A percentile compares a stretch with the other conserved stretches of the same genome.
These are phyloP conservation scores for Cryoendolithus antarcticus DNA, from an alignment of 2,329 filamentous ascomycete genomes.

Conservation along the genomic window DNA sequence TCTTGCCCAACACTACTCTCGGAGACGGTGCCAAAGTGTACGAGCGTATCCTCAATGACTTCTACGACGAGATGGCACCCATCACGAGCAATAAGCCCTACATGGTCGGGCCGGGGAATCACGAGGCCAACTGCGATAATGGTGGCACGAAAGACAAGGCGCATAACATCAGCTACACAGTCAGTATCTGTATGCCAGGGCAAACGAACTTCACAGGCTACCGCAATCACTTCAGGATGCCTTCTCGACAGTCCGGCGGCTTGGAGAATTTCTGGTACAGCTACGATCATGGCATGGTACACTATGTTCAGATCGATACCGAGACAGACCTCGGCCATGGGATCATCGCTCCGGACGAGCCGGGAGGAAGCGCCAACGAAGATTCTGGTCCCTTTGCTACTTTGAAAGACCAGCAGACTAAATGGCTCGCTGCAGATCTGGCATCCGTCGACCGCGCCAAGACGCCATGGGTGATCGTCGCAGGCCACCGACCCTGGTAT, in stretches of 20 bases:
- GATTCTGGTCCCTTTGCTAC: slow-evolving; percentile 37
- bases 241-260: slow-evolving; percentile 35
- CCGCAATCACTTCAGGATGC: slow-evolving; percentile 41
- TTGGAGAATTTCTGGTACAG: slow-evolving; percentile 42
- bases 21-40: slow-evolving; percentile 39
- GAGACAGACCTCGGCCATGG: slow-evolving; percentile 40
- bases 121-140: slow-evolving; percentile 36
- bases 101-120: slow-evolving; percentile 41
- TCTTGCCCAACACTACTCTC: slow-evolving; percentile 18
- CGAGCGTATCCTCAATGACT: slow-evolving; percentile 44
- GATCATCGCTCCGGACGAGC: slow-evolving; percentile 31
- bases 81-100: slow-evolving; percentile 35
- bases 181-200: slow-evolving; percentile 36
- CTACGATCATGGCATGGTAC: slow-evolving; percentile 41
- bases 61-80: slow-evolving; percentile 40
- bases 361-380: slow-evolving; percentile 27
- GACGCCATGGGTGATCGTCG: slow-evolving; percentile 39
- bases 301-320: slow-evolving; percentile 36
- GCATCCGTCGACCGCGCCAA: slow-evolving; percentile 32
- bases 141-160: slow-evolving; percentile 30
- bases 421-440: slow-evolving; percentile 35
- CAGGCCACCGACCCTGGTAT: slow-evolving; percentile 39
- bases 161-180: slow-evolving; percentile 27
- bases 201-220: slow-evolving; percentile 35
- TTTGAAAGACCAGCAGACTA: slow-evolving; percentile 31